Evolutionary conservation across 306 rosid species (phyloP).

Genomic region (Aeschynomene evenia): DNA sequence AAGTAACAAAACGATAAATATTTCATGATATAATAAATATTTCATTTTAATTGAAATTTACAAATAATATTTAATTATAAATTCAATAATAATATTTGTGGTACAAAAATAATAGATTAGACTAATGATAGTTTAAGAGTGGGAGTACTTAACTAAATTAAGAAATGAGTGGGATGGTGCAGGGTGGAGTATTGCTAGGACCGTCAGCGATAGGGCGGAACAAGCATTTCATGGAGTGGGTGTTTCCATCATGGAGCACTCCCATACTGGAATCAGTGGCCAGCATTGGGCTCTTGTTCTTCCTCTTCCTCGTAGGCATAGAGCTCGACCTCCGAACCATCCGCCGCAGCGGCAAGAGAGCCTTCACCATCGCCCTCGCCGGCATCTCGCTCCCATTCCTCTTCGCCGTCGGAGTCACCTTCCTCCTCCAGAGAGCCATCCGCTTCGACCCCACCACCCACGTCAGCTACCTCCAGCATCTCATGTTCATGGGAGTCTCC

Average conservation of each 20-base stretch:
- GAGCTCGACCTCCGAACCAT: conserved; percentile 63
- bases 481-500: conserved; percentile 73
- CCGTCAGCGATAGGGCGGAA: conserved; percentile 72
- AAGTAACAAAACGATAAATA: too few species aligned
- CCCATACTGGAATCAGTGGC: conserved; percentile 71
- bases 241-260: conserved; percentile 73
- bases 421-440: conserved; percentile 47
- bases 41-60: too few species aligned
- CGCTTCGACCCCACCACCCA: conserved; percentile 37
- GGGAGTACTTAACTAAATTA: too few species aligned
- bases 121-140: too few species aligned
- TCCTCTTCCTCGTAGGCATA: conserved; percentile 70
- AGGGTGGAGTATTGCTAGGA: conserved; percentile 85
- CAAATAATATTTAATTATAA: too few species aligned
- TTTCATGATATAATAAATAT: too few species aligned
- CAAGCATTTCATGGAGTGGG: conserved; percentile 38
- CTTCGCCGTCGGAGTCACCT: conserved; percentile 55
- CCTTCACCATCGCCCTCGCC: conserved; percentile 60
- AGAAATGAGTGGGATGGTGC: too few species aligned
- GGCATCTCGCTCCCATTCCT: conserved; percentile 70
- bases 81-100: too few species aligned
- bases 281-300: conserved; percentile 71
- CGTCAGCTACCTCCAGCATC: conserved; percentile 44
- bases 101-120: too few species aligned
- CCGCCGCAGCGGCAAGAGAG: conserved; percentile 57